Conservation (phyloP, 2,329 filamentous ascomycete genomes). For the Orbilia oligospora region DNA sequence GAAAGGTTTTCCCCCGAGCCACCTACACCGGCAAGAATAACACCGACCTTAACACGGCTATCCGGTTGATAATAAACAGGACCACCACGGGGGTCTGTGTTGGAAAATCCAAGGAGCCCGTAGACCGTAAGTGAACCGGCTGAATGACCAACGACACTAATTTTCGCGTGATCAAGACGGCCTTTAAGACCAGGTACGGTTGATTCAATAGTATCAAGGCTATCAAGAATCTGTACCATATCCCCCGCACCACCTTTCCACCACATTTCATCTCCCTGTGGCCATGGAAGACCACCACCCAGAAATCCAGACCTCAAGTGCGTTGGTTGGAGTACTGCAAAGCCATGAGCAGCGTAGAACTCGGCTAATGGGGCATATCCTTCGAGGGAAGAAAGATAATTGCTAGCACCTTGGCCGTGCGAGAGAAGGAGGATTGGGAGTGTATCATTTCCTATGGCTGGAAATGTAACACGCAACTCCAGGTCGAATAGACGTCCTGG, state of each 20-base stretch:
- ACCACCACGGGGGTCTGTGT: constrained; percentile 65
- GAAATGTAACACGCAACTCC: constrained; percentile 67
- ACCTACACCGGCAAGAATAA: constrained; percentile 66
- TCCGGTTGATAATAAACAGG: constrained; percentile 63
- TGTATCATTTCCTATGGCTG: constrained; percentile 63
- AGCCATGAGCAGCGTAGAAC: constrained; percentile 69
- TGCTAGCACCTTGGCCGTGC: constrained; percentile 67
- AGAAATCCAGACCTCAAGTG: constrained; percentile 67
- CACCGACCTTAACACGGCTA: constrained; percentile 67
- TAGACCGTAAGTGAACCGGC: constrained; percentile 66
- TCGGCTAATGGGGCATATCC: constrained; percentile 68
- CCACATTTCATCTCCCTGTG: constrained; percentile 64
- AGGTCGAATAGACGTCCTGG: constrained; percentile 65
- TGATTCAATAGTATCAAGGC: constrained; percentile 66
- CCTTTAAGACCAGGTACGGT: constrained; percentile 65
- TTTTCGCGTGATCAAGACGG: constrained; percentile 65
- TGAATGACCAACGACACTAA: constrained; percentile 68
- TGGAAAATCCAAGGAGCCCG: constrained; percentile 66
- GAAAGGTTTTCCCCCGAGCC: constrained; percentile 65
- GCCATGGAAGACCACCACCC: constrained; percentile 58
- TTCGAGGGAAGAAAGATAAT: constrained; percentile 68
- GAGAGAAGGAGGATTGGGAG: constrained; percentile 68
- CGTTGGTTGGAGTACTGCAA: constrained; percentile 69
- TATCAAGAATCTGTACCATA: constrained; percentile 67
- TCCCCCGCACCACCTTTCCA: constrained; percentile 66